phyloP scores from a whole-genome alignment of 345 rosid species.

The Lumnitzera racemosa region DNA sequence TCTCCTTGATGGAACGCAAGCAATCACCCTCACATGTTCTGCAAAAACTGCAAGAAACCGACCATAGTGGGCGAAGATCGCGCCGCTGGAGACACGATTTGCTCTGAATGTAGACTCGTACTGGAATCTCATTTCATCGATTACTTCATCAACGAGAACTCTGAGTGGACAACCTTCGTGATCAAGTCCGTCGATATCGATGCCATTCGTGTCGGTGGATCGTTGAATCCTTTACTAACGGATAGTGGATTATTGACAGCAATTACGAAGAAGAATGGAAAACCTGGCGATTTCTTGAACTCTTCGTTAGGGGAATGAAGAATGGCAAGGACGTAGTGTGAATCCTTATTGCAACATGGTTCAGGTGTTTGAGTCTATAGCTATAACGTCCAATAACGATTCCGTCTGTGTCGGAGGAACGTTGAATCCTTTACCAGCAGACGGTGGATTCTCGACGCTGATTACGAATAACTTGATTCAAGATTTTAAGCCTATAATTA shows the following conservation, averaged over 20 bases:
- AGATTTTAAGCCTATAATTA: too few species aligned
- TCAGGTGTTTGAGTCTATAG: slow-evolving; percentile 33
- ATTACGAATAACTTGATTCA: too few species aligned
- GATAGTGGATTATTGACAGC: slow-evolving; percentile 34
- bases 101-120: slow-evolving; percentile 31
- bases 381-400: slow-evolving; percentile 33
- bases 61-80: too few species aligned
- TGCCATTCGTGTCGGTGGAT: slow-evolving; percentile 41
- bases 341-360: slow-evolving; percentile 28
- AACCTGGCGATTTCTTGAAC: slow-evolving; percentile 18
- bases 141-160: slow-evolving; percentile 2
- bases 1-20: too few species aligned
- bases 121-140: slow-evolving; percentile 36
- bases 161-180: slow-evolving; percentile 43
- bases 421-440: too few species aligned
- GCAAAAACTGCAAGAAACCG: too few species aligned
- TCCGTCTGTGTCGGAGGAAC: too few species aligned
- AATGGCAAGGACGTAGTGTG: slow-evolving; percentile 29
- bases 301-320: slow-evolving; percentile 24
- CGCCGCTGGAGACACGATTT: slow-evolving; percentile 36
- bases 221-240: slow-evolving; percentile 31
- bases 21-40: too few species aligned
- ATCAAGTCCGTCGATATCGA: slow-evolving; percentile 26
- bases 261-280: slow-evolving; percentile 27
- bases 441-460: background rate